Evolutionary conservation across 2,329 filamentous ascomycete species (phyloP).

Genomic region (Penicillium aurantiogriseum): DNA sequence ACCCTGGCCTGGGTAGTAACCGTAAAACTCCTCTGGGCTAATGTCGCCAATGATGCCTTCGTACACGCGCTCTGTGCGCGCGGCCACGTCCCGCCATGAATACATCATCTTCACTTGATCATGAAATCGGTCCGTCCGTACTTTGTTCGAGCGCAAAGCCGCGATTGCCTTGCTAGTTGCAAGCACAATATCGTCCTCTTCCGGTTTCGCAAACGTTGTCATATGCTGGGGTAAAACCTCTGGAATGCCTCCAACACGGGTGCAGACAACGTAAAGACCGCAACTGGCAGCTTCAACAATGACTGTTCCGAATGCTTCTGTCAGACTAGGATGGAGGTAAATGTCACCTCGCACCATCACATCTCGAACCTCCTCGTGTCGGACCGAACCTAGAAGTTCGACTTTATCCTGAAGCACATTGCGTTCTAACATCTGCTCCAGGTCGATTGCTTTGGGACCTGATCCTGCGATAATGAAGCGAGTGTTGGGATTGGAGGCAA

Average conservation of each 20-base stretch:
- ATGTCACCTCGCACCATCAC: conserved; percentile 98
- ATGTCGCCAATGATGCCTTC: conserved; percentile 87
- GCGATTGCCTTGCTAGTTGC: conserved; percentile 89
- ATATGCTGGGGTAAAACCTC: conserved; percentile 95
- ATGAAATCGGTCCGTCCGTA: conserved; percentile 91
- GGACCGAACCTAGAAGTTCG: conserved; percentile 84
- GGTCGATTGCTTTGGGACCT: conserved; percentile 92
- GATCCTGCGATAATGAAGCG: conserved; percentile 96
- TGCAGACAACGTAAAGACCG: conserved; percentile 94
- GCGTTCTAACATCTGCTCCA: conserved; percentile 97
- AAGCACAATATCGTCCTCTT: conserved; percentile 89
- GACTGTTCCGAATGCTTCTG: conserved; percentile 95
- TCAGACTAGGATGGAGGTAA: conserved; percentile 90
- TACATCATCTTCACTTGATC: conserved; percentile 99
- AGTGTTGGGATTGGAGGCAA: conserved; percentile 85
- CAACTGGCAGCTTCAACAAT: conserved; percentile 96
- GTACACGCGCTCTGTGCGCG: conserved; percentile 92
- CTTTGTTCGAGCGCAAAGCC: conserved; percentile 77
- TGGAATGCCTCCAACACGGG: conserved; percentile 92
- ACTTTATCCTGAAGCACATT: conserved; percentile 92
- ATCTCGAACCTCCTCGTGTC: conserved; percentile 93
- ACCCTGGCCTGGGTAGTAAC: conserved; percentile 66
- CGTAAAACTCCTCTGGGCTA: conserved; percentile 83
- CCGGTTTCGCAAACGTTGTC: conserved; percentile 95
- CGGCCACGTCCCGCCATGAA: conserved; percentile 93